Evolutionary conservation across 352 stramenopile genomes (phyloP).

Genomic region (Phytophthora fragariaefolia): DNA sequence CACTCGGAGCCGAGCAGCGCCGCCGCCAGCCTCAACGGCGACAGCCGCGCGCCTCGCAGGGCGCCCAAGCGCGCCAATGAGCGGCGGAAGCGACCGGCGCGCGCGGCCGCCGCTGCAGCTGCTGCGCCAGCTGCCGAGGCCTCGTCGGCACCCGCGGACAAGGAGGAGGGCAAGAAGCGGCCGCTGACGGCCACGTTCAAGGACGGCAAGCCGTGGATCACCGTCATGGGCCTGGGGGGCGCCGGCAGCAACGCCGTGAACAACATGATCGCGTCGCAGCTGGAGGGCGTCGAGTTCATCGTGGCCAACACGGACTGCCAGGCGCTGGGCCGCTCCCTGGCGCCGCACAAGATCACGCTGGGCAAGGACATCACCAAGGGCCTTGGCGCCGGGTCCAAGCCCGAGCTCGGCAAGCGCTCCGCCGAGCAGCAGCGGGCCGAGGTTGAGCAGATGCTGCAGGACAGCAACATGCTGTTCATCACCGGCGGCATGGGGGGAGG

Average conservation of each 20-base stretch:
- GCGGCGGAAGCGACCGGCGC: conserved; percentile 32
- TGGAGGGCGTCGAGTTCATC: conserved; percentile 95
- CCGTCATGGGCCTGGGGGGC: conserved; percentile 84
- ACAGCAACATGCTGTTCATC: conserved; percentile 97
- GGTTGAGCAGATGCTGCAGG: conserved; percentile 89
- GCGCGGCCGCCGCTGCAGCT: not conserved
- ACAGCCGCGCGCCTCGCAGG: conserved; percentile 10
- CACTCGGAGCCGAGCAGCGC: conserved; percentile 27
- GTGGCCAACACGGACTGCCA: conserved; percentile 97
- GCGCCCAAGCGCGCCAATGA: conserved; percentile 30
- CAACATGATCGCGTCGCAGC: conserved; percentile 90
- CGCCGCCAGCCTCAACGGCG: conserved; percentile 27
- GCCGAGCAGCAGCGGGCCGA: conserved; percentile 90
- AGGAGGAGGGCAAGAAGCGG: conserved; percentile 51
- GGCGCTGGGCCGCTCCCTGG: conserved; percentile 77
- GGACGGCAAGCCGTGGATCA: conserved; percentile 87
- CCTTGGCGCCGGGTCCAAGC: conserved; percentile 83
- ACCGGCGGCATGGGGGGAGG: conserved; percentile 95
- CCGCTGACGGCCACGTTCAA: conserved; percentile 65
- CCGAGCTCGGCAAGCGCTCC: conserved; percentile 77
- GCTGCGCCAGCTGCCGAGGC: conserved; percentile 5
- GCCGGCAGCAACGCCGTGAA: conserved; percentile 90
- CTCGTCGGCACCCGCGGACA: conserved; percentile 4
- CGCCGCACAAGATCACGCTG: conserved; percentile 83
- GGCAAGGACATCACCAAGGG: conserved; percentile 88